Conservation (phyloP, 371 early-diverging fungal genomes). For the Blastocladiella emersonii region DNA sequence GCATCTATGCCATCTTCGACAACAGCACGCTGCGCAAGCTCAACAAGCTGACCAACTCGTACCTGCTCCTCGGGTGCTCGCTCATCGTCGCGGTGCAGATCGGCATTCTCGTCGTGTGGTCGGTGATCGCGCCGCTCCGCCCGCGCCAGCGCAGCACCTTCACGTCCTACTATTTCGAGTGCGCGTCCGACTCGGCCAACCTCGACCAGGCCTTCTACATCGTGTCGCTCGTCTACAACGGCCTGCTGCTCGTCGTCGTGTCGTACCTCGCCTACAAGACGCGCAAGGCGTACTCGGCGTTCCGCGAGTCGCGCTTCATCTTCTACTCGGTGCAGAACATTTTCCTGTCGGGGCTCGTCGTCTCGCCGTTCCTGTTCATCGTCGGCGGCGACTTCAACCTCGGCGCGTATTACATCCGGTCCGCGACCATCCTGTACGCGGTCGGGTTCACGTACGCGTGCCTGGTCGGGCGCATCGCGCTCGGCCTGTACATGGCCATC, state of each 20-base stretch:
- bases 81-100: background rate
- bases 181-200: background rate
- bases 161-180: background rate
- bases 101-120: background rate
- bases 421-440: background rate
- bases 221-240: conserved; percentile 2
- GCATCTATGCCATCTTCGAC: background rate
- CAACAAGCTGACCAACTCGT: background rate
- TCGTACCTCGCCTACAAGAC: background rate
- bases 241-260: background rate
- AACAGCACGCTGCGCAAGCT: background rate
- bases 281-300: background rate
- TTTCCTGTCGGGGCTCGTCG: background rate
- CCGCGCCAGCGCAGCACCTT: background rate
- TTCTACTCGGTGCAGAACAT: background rate
- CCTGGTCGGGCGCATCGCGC: background rate
- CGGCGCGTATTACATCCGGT: background rate
- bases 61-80: background rate
- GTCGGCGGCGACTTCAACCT: background rate
- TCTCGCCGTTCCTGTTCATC: background rate
- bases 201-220: background rate
- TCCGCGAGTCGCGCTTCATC: background rate
- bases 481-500: background rate
- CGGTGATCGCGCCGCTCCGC: background rate
- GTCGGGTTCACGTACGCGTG: background rate